Base-by-base conservation (phyloP, 768 basidiomycete genomes). In the Boletus fagicola region DNA sequence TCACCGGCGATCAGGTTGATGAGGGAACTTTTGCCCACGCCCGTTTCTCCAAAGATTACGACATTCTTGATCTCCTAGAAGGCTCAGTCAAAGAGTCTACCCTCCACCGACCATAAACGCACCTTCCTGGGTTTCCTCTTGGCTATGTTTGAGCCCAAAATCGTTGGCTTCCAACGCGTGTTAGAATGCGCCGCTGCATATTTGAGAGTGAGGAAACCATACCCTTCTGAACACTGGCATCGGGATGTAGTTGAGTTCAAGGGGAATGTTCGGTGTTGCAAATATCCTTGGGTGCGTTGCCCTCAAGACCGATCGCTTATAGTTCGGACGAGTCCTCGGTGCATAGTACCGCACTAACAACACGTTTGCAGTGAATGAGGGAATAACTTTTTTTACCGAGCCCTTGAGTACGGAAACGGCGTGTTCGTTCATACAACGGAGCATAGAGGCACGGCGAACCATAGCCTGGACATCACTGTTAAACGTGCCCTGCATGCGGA, bases 21-120 rank as follows among this genome's bases (percentile, higher is more conserved):
- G 53, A 66, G 59, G 31, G 65, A 67, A 45, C 65, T 65, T 45
- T 67, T 67, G 24, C 65, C 65, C 33, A 66, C 65, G 24, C 65
- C 65, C 1, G 54, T 67, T 44, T 67, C 62, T n/a, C 65, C 65
- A 10, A 67, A 61, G 3, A 67, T 35, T 1, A 67, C 57, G 36
- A 67, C 22, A 30, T 67, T 58, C 43, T 67, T 67, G 24, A 33
- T n/a, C 30, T 49, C 57, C 54, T 60, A 4, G 10, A 18, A 7
- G 20, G 26, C 22, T 46, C 22, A 16, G 49, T 54, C 24, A 42
- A 36, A 30, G 49, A 31, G 36, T 38, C 24, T 5, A 31, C 42
- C 18, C n/a, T 20, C 18, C 38, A 28, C 18, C 3, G 18, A 33
- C 39, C 5, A 9, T 15, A 36, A 28, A 65, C 59, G 26, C 31